Base-by-base conservation (phyloP, 305 asterid species). In the Fraxinus angustifolia region DNA sequence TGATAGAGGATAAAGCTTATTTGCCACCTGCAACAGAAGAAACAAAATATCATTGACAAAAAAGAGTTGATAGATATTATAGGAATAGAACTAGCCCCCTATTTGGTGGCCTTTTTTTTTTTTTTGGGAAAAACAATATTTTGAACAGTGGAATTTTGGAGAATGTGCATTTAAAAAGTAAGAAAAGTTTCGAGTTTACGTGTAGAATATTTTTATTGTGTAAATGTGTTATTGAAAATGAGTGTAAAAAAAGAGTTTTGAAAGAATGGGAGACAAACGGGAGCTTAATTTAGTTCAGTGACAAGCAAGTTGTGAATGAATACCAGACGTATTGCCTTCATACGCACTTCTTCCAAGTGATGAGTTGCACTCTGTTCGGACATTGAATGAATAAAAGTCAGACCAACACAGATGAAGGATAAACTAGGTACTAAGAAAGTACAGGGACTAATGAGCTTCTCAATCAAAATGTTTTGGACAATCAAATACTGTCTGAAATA, bases 301-400 rank as follows among this genome's bases (percentile, higher is more conserved):
- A 79, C 87, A 83, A 73, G 83, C 28, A 79, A 85, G 81, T 80
- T 79, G 58, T 28, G 77, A 8, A 81, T 58, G 80, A 75, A 48
- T 93, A 96, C 99, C 99, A 96, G 91, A 82, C 99, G 98, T 86
- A 96, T 91, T 84, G 99, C 98, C 94, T 96, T 96, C 94, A 92
- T 94, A 77, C 97, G 96, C 87, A 96, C 98, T 91, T 96, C 98
- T 85, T 94, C 98, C 87, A 90, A 84, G 86, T 88, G 93, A 90
- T 96, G 99, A 84, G 88, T 93, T 56, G 99, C 89, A 84, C 98
- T 92, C 99, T 96, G 76, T 85, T 48, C 33, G 76, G 77, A 83
- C 74, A 74, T 33, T 56, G 78, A 86, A 78, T 48, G 74, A 62
- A 79, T 53, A 79, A 26, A 85, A 83, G 86, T 83, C 86, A 86